phyloP scores from a whole-genome alignment of 2,329 filamentous ascomycete species.

The Geosmithia morbida region DNA sequence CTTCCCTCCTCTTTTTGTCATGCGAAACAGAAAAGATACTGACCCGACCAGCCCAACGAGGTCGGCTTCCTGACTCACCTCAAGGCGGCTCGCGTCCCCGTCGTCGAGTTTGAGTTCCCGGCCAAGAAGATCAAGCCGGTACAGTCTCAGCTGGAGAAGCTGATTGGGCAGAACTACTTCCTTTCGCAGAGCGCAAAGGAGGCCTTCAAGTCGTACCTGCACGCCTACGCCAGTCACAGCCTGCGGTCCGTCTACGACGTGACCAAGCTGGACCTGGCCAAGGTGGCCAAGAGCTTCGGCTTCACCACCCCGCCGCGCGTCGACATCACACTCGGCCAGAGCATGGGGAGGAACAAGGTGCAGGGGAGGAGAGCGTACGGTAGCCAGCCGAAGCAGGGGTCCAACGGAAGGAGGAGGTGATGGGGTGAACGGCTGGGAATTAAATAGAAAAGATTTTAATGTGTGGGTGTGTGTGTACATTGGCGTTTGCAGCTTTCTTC shows the following conservation, averaged over 20 bases:
- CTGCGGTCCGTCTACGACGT: slow-evolving; percentile 55
- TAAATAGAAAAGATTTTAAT: too few species aligned
- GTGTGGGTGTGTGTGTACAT: too few species aligned
- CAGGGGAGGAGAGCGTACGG: slow-evolving; percentile 56
- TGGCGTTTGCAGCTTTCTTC: too few species aligned
- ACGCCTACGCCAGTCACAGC: slow-evolving; percentile 75
- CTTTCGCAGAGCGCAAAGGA: slow-evolving; percentile 75
- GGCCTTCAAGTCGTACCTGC: slow-evolving; percentile 78
- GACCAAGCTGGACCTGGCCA: slow-evolving; percentile 68
- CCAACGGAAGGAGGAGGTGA: background rate
- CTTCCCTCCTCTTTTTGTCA: too few species aligned
- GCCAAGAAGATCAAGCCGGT: slow-evolving; percentile 83
- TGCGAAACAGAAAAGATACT: background rate
- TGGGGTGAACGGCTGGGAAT: background rate
- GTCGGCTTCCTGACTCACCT: slow-evolving; percentile 85
- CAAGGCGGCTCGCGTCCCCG: slow-evolving; percentile 79
- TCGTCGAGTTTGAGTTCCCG: slow-evolving; percentile 94
- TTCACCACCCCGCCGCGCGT: slow-evolving; percentile 66
- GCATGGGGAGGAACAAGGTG: slow-evolving; percentile 57
- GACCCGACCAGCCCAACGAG: slow-evolving; percentile 52
- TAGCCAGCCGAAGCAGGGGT: slow-evolving; percentile 55
- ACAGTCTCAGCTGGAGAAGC: slow-evolving; percentile 81
- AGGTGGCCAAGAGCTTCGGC: slow-evolving; percentile 73
- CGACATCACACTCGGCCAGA: slow-evolving; percentile 73
- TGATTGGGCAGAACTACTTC: slow-evolving; percentile 93